Base-by-base conservation (phyloP, 208 protist species). In the Leishmania mexicana region DNA sequence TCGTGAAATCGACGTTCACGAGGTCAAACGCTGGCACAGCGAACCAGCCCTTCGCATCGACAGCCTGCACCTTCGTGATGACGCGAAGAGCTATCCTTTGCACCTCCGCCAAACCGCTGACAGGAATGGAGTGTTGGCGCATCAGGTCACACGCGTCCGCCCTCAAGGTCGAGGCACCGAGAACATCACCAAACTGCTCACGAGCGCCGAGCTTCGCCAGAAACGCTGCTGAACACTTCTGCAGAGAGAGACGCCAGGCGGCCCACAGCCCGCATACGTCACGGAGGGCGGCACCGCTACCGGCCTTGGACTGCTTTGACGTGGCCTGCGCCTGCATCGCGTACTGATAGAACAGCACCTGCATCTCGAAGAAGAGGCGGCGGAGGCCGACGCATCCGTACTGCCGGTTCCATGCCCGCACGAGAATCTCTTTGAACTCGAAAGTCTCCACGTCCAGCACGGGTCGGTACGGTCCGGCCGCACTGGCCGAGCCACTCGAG, bases 21-120 rank as follows among this genome's bases (percentile, higher is more conserved):
- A 94, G 79, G 75, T 96, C 92, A 79, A 96, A 96, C 1, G 92
- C 89, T 0, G 94, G 94, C 13, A 95, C 84, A 28, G 90, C 85
- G 83, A 96, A 97, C 92, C 93, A 97, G 42, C 86, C 76, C 10
- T 96, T 78, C 15, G 70, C 78, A 74, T 97, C 94, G 35, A 91
- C 78, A 24, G 76, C 65, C 54, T 85, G 85, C 49, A 97, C 81
- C 47, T 83, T 81, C 2, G 82, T 72, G 19, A 97, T 68, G 2
- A 96, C 86, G 49, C 86, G 85, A 62, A 96, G 67, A 6, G 88
- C 81, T 42, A 78, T 74, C 40, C 40, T 15, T 73, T 95, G 91
- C 17, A 87, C 85, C 24, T 90, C 86, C 13, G 77, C 82, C 68
- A 89, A 79, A 10, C 21, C 62, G 2, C 31, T 53, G 3, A 1